phyloP scores from a whole-genome alignment of 768 basidiomycete genomes.

The Lanmaoa pseudosensibilis region DNA sequence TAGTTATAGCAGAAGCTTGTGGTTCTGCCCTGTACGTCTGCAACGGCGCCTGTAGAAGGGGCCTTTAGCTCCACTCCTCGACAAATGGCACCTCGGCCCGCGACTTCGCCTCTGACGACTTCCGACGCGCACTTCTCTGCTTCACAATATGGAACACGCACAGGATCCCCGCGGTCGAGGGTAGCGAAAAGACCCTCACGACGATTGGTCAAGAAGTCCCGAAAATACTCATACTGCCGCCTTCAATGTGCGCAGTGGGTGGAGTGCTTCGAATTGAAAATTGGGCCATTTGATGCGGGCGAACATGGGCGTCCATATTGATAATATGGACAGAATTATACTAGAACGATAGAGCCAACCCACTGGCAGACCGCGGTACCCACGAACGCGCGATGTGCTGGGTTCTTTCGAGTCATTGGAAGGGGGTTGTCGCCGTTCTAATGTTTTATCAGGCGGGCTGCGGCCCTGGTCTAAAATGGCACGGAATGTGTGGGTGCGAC shows the following conservation, averaged over 20 bases:
- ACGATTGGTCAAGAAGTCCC: constrained; percentile 26
- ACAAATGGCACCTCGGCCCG: constrained; percentile 14
- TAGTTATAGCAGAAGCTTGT: neutral
- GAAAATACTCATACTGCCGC: constrained; percentile 2
- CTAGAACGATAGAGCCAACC: constrained; percentile 12
- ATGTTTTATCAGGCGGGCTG: constrained; percentile 20
- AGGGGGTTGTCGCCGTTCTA: constrained; percentile 17
- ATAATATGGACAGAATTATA: constrained; percentile 10
- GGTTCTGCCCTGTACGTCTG: neutral
- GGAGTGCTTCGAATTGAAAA: constrained; percentile 33
- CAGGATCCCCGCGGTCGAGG: constrained; percentile 34
- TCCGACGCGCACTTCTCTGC: constrained; percentile 21
- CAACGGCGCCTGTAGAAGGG: constrained; percentile 5
- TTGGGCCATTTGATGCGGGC: constrained; percentile 25
- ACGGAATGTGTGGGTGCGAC: constrained; percentile 17
- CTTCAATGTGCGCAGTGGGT: constrained; percentile 17
- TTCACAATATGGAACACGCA: constrained; percentile 29
- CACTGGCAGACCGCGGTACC: constrained; percentile 19
- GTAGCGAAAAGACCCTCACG: constrained; percentile 4
- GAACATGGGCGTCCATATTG: constrained; percentile 14
- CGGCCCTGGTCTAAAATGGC: constrained; percentile 21
- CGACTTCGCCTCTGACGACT: constrained; percentile 13
- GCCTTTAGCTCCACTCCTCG: constrained; percentile 18
- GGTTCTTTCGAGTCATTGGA: constrained; percentile 15
- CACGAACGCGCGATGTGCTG: neutral